Base-by-base conservation (phyloP, 2,329 filamentous ascomycete species). In the Anisogramma anomala region DNA sequence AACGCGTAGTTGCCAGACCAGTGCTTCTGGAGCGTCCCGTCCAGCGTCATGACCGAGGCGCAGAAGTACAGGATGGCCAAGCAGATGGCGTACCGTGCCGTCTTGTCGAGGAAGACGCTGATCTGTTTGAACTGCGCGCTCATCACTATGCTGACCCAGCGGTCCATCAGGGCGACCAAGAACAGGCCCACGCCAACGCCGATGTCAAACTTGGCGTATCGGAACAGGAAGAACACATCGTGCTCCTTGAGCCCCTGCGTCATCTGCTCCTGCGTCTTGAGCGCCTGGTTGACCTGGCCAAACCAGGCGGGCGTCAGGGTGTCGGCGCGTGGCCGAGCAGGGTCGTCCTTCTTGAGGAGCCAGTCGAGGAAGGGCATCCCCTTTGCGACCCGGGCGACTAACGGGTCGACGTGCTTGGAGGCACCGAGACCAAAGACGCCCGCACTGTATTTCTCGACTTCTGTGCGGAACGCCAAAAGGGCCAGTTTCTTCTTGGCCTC, bases 51-150 rank as follows among this genome's bases (percentile, higher is more conserved):
- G 45, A 61, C 60, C 0, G 57, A 55, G 3, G 56, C 52, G 32
- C 62, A 58, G 44, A 64, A 65, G 49, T 64, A 65, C 3, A 60
- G 48, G 22, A 65, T 55, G 11, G 57, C 56, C 27, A 64, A 58
- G 36, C 61, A 64, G 42, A 60, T 58, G 42, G 49, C 61, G 33
- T 59, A 64, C 20, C 55, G 53, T 6, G 53, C 55, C 6, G 57
- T 54, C 19, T 49, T 48, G 35, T 56, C 49, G 18, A 49, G 51
- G 39, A 61, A 62, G 5, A 61, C 47, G 27, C 45, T 53, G 14
- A 55, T 48, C 6, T 49, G 42, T 2, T 49, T 51, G 10, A 52
- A 48, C 11, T 52, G 50, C 6, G 53, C 54, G 10, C 53, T 52
- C 58, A 61, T 62, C 35, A 53, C 49, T 30, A 63, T 55, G 34